Evolutionary conservation across 2,329 filamentous ascomycete genomes (phyloP), one percentile per base, ranked within the genome.

Genomic region (Pseudocercospora fuligena): DNA sequence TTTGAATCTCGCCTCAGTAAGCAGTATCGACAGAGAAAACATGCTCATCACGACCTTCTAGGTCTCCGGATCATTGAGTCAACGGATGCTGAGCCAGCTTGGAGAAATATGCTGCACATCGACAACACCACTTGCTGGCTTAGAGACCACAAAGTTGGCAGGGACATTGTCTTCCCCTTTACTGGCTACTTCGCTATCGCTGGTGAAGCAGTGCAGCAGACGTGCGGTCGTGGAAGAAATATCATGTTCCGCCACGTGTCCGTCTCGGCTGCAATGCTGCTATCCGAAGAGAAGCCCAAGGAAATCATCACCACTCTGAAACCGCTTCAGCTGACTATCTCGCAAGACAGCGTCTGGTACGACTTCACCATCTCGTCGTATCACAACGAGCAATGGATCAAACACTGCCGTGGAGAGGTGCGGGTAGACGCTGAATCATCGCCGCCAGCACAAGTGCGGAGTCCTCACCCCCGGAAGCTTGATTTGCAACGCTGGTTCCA

Each of bases 1-100:
- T 23, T 64, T 14, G 67, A 70, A 54, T 62, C 33, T 12, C 21
- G 51, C 8, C 27, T 65, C 1, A 58, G 31, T 23, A 23, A 54
- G 3, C 54, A 67, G 2, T 61, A 60, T 19, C 61, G 69, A 7
- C 57, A 61, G 1, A 64, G 67, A 7, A 14, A n/a, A 9, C 14
- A n/a, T 12, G 59, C 65, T 7, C 64, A 56, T n/a, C 43, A 69
- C 11, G 65, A 66, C 21, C 60, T 71, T 27, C 27, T 27, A 3
- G 27, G 27, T 27, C 27, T 27, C 27, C 27, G 27, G 6, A 27
- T 27, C 6, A 3, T 27, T 27, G 27, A 27, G 27, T 27, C 27
- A 27, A 27, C 27, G 27, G 27, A 27, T 27, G 27, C 27, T 3
- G 27, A 27, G 27, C 27, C 27, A 27, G 27, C 27, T 27, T 27